Conservation (phyloP, 192 early-diverging fungal species). For the Spizellomyces sp. region DNA sequence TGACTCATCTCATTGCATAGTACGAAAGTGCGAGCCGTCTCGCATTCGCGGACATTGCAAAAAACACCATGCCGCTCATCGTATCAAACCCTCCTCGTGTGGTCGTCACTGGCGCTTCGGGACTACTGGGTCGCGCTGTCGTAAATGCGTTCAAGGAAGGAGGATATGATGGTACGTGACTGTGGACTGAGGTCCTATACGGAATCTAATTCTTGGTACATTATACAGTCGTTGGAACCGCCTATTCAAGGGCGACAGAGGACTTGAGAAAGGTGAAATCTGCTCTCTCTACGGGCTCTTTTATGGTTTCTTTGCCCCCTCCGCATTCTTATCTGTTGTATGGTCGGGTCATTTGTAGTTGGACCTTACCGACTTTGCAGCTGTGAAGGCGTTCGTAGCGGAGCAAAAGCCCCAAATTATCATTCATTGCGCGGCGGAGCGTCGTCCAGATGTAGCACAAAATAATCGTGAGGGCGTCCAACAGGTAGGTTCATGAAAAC, state of each 20-base stretch:
- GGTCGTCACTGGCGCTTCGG: conserved; percentile 81
- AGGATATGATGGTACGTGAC: conserved; percentile 50
- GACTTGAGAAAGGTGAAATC: conserved; percentile 54
- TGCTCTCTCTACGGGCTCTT: conserved; percentile 5
- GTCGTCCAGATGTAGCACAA: conserved; percentile 80
- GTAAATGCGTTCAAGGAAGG: conserved; percentile 52
- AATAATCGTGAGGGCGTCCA: conserved; percentile 58
- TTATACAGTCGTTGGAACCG: conserved; percentile 69
- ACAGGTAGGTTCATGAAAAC: conserved; percentile 38
- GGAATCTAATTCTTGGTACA: no score
- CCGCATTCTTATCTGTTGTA: no score
- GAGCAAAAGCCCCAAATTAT: conserved; percentile 63
- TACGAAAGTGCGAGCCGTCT: no score
- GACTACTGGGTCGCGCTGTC: conserved; percentile 81
- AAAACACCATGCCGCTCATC: conserved; percentile 4
- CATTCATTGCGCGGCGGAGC: conserved; percentile 86
- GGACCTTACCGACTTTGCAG: conserved; percentile 63
- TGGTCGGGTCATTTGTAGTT: conserved; percentile 42
- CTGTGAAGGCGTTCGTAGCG: conserved; percentile 55
- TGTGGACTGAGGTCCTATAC: not conserved
- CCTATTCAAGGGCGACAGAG: conserved; percentile 60
- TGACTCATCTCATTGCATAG: no score
- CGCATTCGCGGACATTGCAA: not conserved
- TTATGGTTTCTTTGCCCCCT: not conserved
- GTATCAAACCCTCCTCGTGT: conserved; percentile 41